These are phyloP conservation scores for Tephrocybe sp. DNA, from an alignment of 768 basidiomycete genomes.

Conservation along the genomic window DNA sequence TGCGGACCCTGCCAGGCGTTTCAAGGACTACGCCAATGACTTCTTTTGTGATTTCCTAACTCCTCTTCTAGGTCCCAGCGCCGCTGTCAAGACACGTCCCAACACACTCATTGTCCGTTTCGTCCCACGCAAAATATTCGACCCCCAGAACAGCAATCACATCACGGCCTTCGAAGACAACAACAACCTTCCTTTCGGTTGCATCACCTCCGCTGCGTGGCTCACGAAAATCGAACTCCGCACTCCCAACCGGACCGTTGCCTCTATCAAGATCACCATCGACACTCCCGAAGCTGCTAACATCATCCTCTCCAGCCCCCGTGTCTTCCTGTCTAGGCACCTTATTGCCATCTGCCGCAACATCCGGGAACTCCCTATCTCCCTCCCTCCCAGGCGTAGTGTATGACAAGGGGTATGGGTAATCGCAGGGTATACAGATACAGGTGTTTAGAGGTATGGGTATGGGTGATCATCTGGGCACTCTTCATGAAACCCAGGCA, in stretches of 20 bases:
- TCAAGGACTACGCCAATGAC: not conserved
- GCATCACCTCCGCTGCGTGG: not conserved
- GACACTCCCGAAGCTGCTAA: not conserved
- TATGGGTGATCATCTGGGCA: no score
- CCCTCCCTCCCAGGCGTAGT: no score
- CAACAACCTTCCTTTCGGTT: not conserved
- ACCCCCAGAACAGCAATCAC: not conserved
- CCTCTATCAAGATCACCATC: not conserved
- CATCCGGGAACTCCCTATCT: not conserved
- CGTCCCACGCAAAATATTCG: not conserved
- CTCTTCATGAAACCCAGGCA: no score
- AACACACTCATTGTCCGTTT: not conserved
- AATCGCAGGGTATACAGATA: no score
- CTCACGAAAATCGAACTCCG: not conserved
- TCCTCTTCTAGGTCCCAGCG: not conserved
- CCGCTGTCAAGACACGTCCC: not conserved
- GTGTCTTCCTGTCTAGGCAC: not conserved
- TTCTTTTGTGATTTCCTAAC: not conserved
- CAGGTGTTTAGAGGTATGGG: no score
- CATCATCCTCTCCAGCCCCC: not conserved
- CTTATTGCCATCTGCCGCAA: not conserved
- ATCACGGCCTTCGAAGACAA: not conserved
- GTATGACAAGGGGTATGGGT: no score
- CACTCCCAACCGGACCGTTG: not conserved
- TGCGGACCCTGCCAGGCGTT: not conserved